Base-by-base conservation (phyloP, 495 filamentous ascomycete genomes). In the Talaromyces borbonicus region DNA sequence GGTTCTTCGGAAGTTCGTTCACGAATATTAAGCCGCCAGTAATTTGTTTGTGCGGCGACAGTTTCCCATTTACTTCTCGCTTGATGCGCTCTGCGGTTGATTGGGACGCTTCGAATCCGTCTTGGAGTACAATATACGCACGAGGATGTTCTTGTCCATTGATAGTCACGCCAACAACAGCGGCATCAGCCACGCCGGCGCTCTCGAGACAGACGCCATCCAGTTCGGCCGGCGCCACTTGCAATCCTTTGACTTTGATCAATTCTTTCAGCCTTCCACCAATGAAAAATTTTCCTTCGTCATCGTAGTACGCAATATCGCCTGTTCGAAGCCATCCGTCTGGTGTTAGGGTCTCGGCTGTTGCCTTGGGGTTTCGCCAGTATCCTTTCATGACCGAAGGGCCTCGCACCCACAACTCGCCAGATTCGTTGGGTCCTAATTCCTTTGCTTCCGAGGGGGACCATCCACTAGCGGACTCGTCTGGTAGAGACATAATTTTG, bases 11-110 rank as follows among this genome's bases (percentile, higher is more conserved):
- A 46, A 86, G 68, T 0, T 55, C 67, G 32, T 76, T 70, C 6
- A 75, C 55, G 55, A 84, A 79, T 41, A 68, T 65, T 2, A 85
- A 69, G 4, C 81, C 81, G 1, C 77, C 78, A 23, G 65, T 72
- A 22, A 83, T 57, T 56, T 69, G 64, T 59, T 85, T 85, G 52
- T 78, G 71, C 31, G 52, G 52, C 25, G 68, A 59, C 14, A 77
- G 68, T 35, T 71, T 67, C 22, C 59, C 56, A 5, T 48, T 55
- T 2, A 66, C 56, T 56, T 60, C 66, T 8, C 50, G 46, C 2
- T 52, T 26, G 5, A 72, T 56, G 6, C 62, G 52, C 24, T 37
- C 51, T 15, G 0, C 46, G 2, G 60, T 45, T 16, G 25, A 32
- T 22, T 52, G 42, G 0, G 27, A 56, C 1, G 20, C 20, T 24